These are phyloP conservation scores for Aureobasidium sp. DNA, from an alignment of 2,329 filamentous ascomycete species.

Conservation along the genomic window DNA sequence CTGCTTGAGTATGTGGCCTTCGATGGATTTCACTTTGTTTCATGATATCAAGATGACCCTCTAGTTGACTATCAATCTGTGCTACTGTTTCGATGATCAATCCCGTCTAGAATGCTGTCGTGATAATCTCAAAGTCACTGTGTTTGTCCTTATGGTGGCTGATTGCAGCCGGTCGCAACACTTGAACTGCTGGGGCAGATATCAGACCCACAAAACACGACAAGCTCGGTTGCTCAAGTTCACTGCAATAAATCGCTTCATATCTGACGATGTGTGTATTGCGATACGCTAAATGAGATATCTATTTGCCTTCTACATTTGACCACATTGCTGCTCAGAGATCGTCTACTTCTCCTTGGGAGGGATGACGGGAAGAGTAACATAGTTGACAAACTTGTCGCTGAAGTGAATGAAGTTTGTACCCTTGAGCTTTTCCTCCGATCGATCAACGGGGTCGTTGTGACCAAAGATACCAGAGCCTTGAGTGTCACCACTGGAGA, in stretches of 20 bases:
- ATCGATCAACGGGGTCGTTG: slow-evolving; percentile 42
- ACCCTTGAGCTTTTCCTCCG: slow-evolving; percentile 38
- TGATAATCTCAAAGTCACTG: no score
- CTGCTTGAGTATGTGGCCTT: neutral
- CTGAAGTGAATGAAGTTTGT: slow-evolving; percentile 50
- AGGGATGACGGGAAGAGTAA: slow-evolving; percentile 48
- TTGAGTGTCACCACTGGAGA: slow-evolving; percentile 52
- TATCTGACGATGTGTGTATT: neutral
- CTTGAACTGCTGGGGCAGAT: neutral
- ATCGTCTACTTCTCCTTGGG: slow-evolving; percentile 20
- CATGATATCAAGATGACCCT: neutral
- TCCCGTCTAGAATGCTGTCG: neutral
- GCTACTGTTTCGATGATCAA: neutral
- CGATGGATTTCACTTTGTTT: neutral
- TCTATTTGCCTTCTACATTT: neutral
- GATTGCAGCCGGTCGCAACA: neutral
- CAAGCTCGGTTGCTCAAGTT: neutral
- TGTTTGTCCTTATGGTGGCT: neutral
- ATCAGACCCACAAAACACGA: neutral
- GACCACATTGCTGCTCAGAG: neutral
- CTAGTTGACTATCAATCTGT: no score
- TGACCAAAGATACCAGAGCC: slow-evolving; percentile 53
- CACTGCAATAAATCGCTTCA: neutral
- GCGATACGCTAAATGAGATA: neutral
- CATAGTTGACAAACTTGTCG: slow-evolving; percentile 42